phyloP scores from a whole-genome alignment of 2,329 filamentous ascomycete genomes.

The Trichothecium sympodiale region DNA sequence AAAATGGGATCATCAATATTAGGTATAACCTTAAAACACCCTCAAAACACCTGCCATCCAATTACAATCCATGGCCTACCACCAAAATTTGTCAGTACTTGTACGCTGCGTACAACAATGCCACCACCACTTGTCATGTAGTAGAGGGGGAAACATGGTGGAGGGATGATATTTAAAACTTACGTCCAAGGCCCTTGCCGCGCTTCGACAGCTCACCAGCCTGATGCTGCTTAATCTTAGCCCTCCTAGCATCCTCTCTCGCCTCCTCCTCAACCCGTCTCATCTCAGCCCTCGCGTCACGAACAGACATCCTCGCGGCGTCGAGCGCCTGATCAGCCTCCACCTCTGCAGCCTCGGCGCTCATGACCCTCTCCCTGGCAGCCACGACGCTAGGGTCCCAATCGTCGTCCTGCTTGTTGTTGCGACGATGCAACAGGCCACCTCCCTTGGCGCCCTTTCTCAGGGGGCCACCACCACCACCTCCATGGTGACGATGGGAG shows the following conservation, averaged over 20 bases:
- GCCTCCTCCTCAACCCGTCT: conserved; percentile 54
- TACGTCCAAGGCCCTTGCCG: conserved; percentile 58
- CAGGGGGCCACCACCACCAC: conserved; percentile 1
- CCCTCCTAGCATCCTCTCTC: conserved; percentile 50
- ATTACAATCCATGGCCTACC: too few species aligned
- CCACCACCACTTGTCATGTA: too few species aligned
- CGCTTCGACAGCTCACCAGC: conserved; percentile 56
- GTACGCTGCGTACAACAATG: too few species aligned
- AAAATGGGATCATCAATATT: too few species aligned
- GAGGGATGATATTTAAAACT: conserved; percentile 19
- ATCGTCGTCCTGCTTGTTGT: conserved; percentile 33
- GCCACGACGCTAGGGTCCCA: conserved; percentile 52
- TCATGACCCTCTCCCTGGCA: conserved; percentile 49
- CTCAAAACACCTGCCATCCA: too few species aligned
- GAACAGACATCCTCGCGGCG: conserved; percentile 45
- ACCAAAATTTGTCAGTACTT: too few species aligned
- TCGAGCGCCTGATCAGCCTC: conserved; percentile 55
- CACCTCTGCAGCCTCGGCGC: conserved; percentile 51
- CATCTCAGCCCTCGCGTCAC: conserved; percentile 53
- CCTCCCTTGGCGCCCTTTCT: conserved; percentile 7
- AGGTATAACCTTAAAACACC: too few species aligned
- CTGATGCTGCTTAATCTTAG: conserved; percentile 58
- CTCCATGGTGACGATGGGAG: conserved; percentile 4
- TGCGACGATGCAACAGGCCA: conserved; percentile 28
- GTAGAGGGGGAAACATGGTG: too few species aligned